Base-by-base conservation (phyloP, 352 stramenopile species). In the Pythium brachiatum region DNA sequence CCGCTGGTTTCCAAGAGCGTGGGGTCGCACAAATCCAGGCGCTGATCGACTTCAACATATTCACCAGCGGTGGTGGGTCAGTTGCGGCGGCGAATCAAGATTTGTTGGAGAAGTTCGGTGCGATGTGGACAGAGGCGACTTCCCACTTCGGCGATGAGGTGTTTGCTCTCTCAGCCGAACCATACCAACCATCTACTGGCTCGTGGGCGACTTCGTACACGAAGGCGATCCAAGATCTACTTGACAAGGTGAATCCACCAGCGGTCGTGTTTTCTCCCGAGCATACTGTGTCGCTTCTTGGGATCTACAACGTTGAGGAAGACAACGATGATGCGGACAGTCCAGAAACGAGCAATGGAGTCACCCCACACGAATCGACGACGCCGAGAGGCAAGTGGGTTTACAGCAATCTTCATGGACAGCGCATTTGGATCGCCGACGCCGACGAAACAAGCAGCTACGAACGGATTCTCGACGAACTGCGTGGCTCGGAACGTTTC, bases 341-440 rank as follows among this genome's bases (percentile, higher is more conserved):
- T 29, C 15, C 1, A 13, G 8, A 20, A 31, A 38, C 7, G 16
- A 48, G 53, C 16, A 57, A 56, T 12, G 41, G 62, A 4, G 23
- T 55, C 20, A 7, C 18, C 29, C 50, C 15, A 32, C 4, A 53
- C 27, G 26, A 57, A 26, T 21, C 34, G 23, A 12, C 25, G 23
- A 12, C 25, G 8, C 21, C 6, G 46, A 44, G 5, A 23, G 55
- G 57, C 21, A 26, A 69, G 13, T 62, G 82, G 27, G 73, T 88
- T 23, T 95, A 91, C 64, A 95, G 86, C 60, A 94, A 94, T 25
- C 63, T 94, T 1, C 86, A 94, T 51, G 86, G 86, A 0, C 80
- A 90, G 54, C 82, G 86, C 5, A 92, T 95, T 54, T 76, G 59
- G 6, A 57, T 94, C 15, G 76, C 86, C 26, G 68, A 89, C 41